Conservation (phyloP, 2,329 filamentous ascomycete species). For the Penicillium sp. region DNA sequence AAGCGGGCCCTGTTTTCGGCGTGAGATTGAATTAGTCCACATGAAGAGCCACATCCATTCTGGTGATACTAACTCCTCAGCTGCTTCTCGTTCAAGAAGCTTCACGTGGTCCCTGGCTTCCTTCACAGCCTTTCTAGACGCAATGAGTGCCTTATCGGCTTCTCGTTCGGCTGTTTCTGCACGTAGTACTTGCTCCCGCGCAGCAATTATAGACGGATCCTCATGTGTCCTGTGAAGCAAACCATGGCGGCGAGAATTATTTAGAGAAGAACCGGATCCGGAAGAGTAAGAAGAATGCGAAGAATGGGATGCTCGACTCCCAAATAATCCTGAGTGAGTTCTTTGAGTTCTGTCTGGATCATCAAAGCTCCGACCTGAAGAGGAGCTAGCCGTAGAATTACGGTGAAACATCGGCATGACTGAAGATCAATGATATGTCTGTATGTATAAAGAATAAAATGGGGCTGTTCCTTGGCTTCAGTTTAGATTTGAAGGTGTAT, state of each 20-base stretch:
- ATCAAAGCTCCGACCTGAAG: constrained; percentile 23
- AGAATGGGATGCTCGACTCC: constrained; percentile 41
- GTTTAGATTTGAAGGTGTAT: background rate
- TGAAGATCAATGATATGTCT: background rate
- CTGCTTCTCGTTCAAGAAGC: constrained; percentile 66
- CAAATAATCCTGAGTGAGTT: constrained; percentile 40
- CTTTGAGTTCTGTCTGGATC: constrained; percentile 20
- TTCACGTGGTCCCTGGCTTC: constrained; percentile 67
- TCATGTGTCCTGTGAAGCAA: constrained; percentile 54
- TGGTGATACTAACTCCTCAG: constrained; percentile 55
- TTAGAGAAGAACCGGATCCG: constrained; percentile 30
- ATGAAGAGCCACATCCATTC: too few relatives aligned
- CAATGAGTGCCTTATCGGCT: constrained; percentile 65
- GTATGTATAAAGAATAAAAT: background rate
- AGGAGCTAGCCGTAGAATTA: constrained; percentile 29
- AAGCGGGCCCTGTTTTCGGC: constrained; percentile 51
- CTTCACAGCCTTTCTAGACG: constrained; percentile 61
- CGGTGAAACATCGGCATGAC: constrained; percentile 33
- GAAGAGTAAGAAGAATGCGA: constrained; percentile 30
- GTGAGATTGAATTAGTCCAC: background rate
- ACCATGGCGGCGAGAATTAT: constrained; percentile 33
- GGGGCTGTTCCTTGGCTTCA: background rate
- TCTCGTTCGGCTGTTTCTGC: constrained; percentile 68
- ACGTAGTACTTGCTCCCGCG: constrained; percentile 63
- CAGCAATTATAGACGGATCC: constrained; percentile 65